Conservation (phyloP, 805 yeast genomes). For the Candida krabiensis region DNA sequence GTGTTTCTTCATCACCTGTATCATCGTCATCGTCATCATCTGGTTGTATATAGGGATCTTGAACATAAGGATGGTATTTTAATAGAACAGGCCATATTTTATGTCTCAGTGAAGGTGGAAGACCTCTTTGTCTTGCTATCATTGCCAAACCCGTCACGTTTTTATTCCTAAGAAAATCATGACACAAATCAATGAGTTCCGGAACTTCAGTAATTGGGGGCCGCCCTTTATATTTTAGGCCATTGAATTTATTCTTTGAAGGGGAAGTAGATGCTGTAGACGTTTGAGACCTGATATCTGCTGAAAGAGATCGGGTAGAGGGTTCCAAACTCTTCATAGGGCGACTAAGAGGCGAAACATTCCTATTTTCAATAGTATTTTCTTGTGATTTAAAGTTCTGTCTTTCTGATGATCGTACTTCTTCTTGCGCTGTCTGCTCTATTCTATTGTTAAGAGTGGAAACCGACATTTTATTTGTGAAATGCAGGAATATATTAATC, state of each 20-base stretch:
- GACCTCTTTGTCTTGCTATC: slow-evolving; percentile 78
- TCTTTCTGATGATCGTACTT: neutral
- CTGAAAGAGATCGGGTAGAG: neutral
- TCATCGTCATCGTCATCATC: slow-evolving; percentile 43
- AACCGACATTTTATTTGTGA: slow-evolving; percentile 5
- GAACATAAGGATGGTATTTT: slow-evolving; percentile 82
- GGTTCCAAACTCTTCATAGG: neutral
- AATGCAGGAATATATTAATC: too few species aligned
- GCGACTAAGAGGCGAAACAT: neutral
- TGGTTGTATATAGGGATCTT: slow-evolving; percentile 69
- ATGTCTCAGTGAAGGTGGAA: slow-evolving; percentile 79
- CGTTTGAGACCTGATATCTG: slow-evolving; percentile 8
- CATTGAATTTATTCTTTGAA: slow-evolving; percentile 20
- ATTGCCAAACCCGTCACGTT: slow-evolving; percentile 77
- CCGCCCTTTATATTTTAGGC: slow-evolving; percentile 33
- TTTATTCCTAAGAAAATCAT: slow-evolving; percentile 52
- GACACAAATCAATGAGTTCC: slow-evolving; percentile 54
- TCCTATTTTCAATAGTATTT: neutral
- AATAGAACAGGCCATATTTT: slow-evolving; percentile 83
- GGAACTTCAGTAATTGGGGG: slow-evolving; percentile 48
- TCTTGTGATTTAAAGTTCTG: neutral
- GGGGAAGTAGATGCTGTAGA: slow-evolving; percentile 9
- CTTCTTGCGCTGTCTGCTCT: slow-evolving; percentile 1
- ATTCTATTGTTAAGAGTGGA: slow-evolving; percentile 2
- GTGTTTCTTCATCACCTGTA: slow-evolving; percentile 23